A percentile compares a stretch with the other conserved stretches of the same genome.
phyloP scores from a whole-genome alignment of 2,329 filamentous ascomycete genomes.

The Emericellopsis cladophorae region DNA sequence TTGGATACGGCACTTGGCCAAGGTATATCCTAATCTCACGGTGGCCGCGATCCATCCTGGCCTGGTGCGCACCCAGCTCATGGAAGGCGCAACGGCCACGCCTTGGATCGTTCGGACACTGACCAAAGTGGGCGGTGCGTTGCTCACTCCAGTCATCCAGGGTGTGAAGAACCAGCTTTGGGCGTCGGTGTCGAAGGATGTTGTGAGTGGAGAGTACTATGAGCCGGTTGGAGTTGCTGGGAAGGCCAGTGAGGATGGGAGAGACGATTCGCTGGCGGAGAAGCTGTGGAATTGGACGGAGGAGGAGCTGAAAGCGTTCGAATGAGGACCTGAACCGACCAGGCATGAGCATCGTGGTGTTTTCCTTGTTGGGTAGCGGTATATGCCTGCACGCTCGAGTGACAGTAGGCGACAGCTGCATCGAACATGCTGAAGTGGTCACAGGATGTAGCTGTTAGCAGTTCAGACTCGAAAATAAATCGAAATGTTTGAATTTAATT shows the following conservation, averaged over 20 bases:
- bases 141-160: neutral
- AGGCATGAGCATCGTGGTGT: no score
- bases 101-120: neutral
- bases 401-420: no score
- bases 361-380: no score
- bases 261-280: constrained; percentile 9
- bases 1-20: constrained; percentile 9
- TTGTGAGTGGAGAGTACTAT: constrained; percentile 13
- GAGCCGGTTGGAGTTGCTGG: constrained; percentile 10
- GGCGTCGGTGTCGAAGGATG: constrained; percentile 3
- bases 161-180: constrained; percentile 7
- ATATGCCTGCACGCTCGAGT: no score
- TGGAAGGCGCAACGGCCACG: neutral
- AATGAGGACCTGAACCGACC: neutral
- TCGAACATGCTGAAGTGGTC: no score
- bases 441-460: no score
- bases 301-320: constrained; percentile 8
- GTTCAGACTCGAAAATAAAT: no score
- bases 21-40: constrained; percentile 7
- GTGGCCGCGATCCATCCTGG: constrained; percentile 10
- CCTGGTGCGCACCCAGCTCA: constrained; percentile 9
- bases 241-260: constrained; percentile 5
- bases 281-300: constrained; percentile 17
- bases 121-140: neutral
- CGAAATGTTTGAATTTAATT: no score